Evolutionary conservation across 1,284 basidiomycete genomes (phyloP).

Genomic region (Tausonia pullulans): DNA sequence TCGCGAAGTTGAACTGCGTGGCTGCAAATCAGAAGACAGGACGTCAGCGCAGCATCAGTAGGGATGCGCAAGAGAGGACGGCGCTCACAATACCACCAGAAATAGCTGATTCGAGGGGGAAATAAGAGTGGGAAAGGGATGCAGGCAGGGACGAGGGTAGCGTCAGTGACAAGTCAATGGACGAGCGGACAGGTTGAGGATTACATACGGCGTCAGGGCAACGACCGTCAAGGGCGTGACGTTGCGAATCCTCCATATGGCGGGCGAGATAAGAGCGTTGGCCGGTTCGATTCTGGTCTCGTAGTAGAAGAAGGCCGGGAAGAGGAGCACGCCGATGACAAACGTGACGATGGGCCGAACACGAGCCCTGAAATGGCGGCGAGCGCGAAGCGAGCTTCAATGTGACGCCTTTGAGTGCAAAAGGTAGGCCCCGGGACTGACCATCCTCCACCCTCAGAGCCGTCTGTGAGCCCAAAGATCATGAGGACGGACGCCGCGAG

Average conservation of each 20-base stretch:
- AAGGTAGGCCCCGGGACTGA: background rate
- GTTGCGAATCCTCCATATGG: constrained; percentile 30
- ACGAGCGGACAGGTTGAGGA: background rate
- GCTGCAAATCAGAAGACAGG: background rate
- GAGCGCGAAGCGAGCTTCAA: background rate
- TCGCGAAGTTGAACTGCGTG: constrained; percentile 15
- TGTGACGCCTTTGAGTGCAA: background rate
- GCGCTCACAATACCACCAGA: constrained; percentile 14
- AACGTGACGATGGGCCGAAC: constrained; percentile 16
- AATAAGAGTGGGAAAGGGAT: background rate
- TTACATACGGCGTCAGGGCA: constrained; percentile 23
- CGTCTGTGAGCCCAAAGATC: constrained; percentile 18
- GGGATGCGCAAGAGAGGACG: background rate
- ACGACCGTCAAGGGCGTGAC: constrained; percentile 28
- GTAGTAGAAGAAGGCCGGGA: constrained; percentile 26
- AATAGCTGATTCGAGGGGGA: too few species aligned
- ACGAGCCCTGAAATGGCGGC: constrained; percentile 7
- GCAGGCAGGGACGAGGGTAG: background rate
- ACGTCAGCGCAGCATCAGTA: background rate
- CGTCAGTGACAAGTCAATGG: background rate
- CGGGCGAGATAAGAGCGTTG: constrained; percentile 28
- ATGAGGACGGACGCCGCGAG: constrained; percentile 12
- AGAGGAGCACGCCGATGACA: constrained; percentile 23
- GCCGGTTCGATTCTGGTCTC: constrained; percentile 26
- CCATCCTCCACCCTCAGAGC: constrained; percentile 16